Base-by-base conservation (phyloP, 768 basidiomycete genomes). In the Podaxis sp. region DNA sequence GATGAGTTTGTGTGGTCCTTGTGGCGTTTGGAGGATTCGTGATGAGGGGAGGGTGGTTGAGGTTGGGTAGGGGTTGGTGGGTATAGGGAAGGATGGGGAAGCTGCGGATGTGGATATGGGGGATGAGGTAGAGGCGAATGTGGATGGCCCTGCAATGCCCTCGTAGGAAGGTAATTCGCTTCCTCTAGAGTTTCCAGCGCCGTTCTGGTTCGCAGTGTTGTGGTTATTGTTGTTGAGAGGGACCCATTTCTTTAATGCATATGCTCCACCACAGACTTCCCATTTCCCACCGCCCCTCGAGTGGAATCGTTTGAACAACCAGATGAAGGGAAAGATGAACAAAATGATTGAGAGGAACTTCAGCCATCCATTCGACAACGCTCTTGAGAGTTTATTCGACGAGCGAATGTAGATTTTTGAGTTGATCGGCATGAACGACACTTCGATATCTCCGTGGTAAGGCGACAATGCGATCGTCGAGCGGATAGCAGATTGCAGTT, bases 281-380 rank as follows among this genome's bases (percentile, higher is more conserved):
- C 92, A 94, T 11, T 77, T 75, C 0, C 89, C 93, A 5, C 92
- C 92, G 8, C 91, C 90, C 0, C 74, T 77, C 4, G 77, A 69
- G 67, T 87, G 81, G 73, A 90, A 89, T 3, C 87, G 84, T 71
- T 86, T 86, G 74, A 85, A 92, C 3, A 94, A 73, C 91, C 91
- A 94, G 65, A 94, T 81, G 72, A 92, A 86, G 0, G 91, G 92
- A 69, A 85, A 94, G 62, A 95, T 79, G 63, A 93, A 73, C 12
- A 87, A 78, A 61, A 93, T 76, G 68, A 87, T 85, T 22, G 87
- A 80, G 12, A 94, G 70, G 66, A 90, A 79, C 66, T 86, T 87
- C 68, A 93, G 73, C 85, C 88, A 93, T 64, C 79, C 82, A 66
- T 86, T 87, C 28, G 87, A 88, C 46, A 93, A 82, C 66, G 83